Percentiles rank a stretch among this genome's conserved stretches.
These are phyloP conservation scores for Mortierella sp. DNA, from an alignment of 371 early-diverging fungal genomes.

Conservation along the genomic window DNA sequence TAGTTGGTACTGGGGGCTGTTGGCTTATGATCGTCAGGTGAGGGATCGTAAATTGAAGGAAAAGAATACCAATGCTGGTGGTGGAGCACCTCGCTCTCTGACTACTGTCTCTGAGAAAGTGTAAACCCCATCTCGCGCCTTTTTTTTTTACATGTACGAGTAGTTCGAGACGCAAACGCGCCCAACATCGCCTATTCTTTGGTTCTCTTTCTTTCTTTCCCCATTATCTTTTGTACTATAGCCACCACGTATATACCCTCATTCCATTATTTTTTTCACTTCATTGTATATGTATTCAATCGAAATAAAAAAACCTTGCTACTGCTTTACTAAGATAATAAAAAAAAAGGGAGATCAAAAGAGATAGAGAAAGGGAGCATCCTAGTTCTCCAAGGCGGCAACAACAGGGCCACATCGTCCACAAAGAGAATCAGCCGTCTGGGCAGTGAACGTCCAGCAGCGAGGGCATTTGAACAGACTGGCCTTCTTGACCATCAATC, in stretches of 20 bases:
- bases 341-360: neutral
- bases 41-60: neutral
- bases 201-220: neutral
- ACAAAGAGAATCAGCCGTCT: constrained; percentile 24
- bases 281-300: neutral
- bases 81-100: neutral
- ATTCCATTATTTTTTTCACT: neutral
- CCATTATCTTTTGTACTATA: neutral
- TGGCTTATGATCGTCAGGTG: neutral
- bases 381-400: constrained; percentile 7
- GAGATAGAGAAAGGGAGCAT: neutral
- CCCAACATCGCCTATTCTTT: neutral
- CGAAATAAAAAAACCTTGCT: neutral
- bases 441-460: constrained; percentile 49
- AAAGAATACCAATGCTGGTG: neutral
- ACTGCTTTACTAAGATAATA: neutral
- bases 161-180: neutral
- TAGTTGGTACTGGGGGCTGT: neutral
- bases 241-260: neutral
- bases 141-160: neutral
- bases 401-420: constrained; percentile 42
- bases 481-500: constrained; percentile 29
- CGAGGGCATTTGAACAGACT: constrained; percentile 51
- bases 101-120: neutral
- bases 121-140: neutral